Conservation (phyloP, 2,329 filamentous ascomycete genomes). For the Cordyceps pruinosa region DNA sequence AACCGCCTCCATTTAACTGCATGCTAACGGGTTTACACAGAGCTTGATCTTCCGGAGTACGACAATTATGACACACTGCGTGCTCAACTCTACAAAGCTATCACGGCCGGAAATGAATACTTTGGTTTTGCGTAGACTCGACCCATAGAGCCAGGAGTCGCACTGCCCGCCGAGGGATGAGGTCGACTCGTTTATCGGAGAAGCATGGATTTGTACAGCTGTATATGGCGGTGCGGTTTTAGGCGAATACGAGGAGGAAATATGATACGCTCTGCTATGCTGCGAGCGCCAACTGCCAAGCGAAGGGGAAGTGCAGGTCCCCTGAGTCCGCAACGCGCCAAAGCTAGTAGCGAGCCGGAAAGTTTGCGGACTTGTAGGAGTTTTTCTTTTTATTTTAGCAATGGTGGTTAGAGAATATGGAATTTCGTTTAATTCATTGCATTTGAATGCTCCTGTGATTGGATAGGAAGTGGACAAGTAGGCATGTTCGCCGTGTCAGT, state of each 20-base stretch:
- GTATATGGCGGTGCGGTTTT: not conserved
- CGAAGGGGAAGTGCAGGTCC: slow-evolving; percentile 44
- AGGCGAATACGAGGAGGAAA: not conserved
- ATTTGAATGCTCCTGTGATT: not conserved
- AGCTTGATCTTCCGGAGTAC: slow-evolving; percentile 97
- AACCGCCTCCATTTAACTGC: not conserved
- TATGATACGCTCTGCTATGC: not conserved
- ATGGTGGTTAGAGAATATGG: slow-evolving; percentile 4
- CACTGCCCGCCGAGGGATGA: not conserved
- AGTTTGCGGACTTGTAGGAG: slow-evolving; percentile 15
- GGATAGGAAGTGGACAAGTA: not conserved
- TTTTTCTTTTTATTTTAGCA: slow-evolving; percentile 24
- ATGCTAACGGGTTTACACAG: slow-evolving; percentile 44
- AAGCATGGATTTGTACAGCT: not conserved
- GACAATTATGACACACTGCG: slow-evolving; percentile 90
- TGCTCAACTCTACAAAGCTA: slow-evolving; percentile 84
- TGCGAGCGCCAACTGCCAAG: slow-evolving; percentile 25
- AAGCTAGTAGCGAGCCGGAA: not conserved
- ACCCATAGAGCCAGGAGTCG: not conserved
- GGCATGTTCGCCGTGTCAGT: not conserved
- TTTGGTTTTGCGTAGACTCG: slow-evolving; percentile 80
- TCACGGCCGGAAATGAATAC: slow-evolving; percentile 95
- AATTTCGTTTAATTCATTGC: not conserved
- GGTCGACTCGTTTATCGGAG: not conserved
- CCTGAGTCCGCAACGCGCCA: not conserved